Evolutionary conservation across 164 flowering plant genomes (phyloP).

Genomic region (Liquidambar formosana): DNA sequence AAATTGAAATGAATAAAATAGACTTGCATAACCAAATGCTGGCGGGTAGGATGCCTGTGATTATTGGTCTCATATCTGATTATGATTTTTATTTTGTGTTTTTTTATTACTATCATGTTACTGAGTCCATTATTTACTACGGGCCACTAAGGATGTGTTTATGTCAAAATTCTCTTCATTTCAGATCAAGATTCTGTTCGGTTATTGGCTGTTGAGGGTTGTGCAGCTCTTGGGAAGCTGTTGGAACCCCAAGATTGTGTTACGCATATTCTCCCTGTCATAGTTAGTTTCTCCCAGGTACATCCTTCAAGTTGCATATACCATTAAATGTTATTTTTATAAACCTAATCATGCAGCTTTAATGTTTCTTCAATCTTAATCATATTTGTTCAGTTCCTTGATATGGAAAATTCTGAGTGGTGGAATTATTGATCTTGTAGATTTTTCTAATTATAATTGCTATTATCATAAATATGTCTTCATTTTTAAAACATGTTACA

Average conservation of each 20-base stretch:
- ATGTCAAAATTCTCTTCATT: constrained; percentile 8
- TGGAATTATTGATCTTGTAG: too few relatives aligned
- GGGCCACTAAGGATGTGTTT: background rate
- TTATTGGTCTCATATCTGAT: too few relatives aligned
- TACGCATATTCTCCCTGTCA: constrained; percentile 85
- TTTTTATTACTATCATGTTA: too few relatives aligned
- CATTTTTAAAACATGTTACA: too few relatives aligned
- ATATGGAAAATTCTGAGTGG: background rate
- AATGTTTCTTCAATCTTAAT: background rate
- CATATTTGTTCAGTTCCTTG: background rate
- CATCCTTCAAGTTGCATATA: background rate
- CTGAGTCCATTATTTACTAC: too few relatives aligned
- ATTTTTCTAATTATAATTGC: too few relatives aligned
- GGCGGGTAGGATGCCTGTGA: too few relatives aligned
- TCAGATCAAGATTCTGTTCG: constrained; percentile 98
- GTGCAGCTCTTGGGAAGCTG: constrained; percentile 94
- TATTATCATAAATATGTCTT: too few relatives aligned
- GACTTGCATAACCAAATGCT: too few relatives aligned
- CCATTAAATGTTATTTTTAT: background rate
- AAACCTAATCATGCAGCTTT: background rate
- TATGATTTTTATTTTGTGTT: too few relatives aligned
- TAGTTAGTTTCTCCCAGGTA: constrained; percentile 93
- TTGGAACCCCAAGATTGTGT: constrained; percentile 92
- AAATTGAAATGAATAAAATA: too few relatives aligned
- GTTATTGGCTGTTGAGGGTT: constrained; percentile 91